phyloP scores from a whole-genome alignment of 2,329 filamentous ascomycete species.

The Nemania sp. region DNA sequence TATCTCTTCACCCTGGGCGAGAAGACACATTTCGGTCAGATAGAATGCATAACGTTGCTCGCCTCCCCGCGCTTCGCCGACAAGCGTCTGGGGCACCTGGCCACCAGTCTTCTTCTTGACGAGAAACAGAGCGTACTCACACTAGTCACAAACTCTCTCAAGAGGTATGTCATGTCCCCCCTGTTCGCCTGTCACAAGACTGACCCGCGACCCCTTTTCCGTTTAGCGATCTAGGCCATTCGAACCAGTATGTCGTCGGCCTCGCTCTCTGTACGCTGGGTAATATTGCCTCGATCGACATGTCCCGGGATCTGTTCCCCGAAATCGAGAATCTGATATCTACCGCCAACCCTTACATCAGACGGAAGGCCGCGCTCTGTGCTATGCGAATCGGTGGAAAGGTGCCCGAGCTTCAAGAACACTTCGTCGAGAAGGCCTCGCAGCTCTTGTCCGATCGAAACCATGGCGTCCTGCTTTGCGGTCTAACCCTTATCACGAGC shows the following conservation, averaged over 20 bases:
- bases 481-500: conserved; percentile 86
- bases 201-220: conserved; percentile 38
- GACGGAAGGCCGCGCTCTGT: conserved; percentile 95
- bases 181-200: conserved; percentile 22
- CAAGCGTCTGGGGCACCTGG: conserved; percentile 93
- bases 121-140: conserved; percentile 99
- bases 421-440: conserved; percentile 94
- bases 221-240: conserved; percentile 86
- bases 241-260: conserved; percentile 97
- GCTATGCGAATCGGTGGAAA: conserved; percentile 99
- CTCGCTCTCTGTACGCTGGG: conserved; percentile 94
- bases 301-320: conserved; percentile 95
- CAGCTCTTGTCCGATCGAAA: conserved; percentile 88
- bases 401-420: conserved; percentile 94
- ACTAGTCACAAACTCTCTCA: conserved; percentile 94
- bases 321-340: conserved; percentile 92
- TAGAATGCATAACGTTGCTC: conserved; percentile 96
- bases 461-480: conserved; percentile 92
- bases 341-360: conserved; percentile 97
- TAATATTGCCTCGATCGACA: conserved; percentile 97
- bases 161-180: conserved; percentile 69
- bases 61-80: conserved; percentile 97
- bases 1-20: conserved; percentile 98
- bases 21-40: conserved; percentile 97
- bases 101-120: conserved; percentile 92